Base-by-base conservation (phyloP, 202 grass and related monocot genomes). In the Panicum hallii region DNA sequence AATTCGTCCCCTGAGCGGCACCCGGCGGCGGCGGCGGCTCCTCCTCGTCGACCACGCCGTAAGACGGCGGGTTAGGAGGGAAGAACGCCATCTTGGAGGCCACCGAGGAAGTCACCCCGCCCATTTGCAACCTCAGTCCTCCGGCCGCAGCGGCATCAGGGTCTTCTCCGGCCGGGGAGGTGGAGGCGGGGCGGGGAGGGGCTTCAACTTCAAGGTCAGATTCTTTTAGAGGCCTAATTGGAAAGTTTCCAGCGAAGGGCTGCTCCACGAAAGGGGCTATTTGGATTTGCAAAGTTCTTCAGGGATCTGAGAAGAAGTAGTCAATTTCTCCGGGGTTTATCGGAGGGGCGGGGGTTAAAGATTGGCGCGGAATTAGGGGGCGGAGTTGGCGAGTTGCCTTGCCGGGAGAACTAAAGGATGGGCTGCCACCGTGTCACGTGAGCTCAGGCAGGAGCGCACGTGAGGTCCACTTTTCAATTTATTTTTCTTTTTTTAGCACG, bases 11-110 rank as follows among this genome's bases (percentile, higher is more conserved):
- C 63, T 65, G 30, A 40, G 13, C 70, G 17, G 57, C 26, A 7
- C 61, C 32, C 26, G 30, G 10, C 23, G 87, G 44, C 66, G 42
- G 69, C 7, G 71, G 48, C 76, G 72, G 14, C 44, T 71, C 90
- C 63, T 92, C 90, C 78, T 87, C 87, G 48, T 89, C 87, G 15
- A 77, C 82, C 58, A 93, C 85, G 44, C 70, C 64, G 83, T 98
- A 98, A 1, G 85, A 87, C 47, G 91, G 91, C 8, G 93, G 95
- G 61, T 85, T 81, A 10, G 93, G 95, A 48, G 95, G 93, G 72
- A 95, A 95, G 70, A 95, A 95, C 3, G 95, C 91, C 73, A 98
- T 79, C 65, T 87, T 95, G 20, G 95, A 90, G 19, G 93, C 95
- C 83, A 95, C 86, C 5, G 91, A 89, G 11, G 95, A 98, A 61